A percentile compares a stretch with the other conserved stretches of the same genome.
Evolutionary conservation across 176 grass and related monocot genomes (phyloP).

Genomic region (Saccharum officinarum): DNA sequence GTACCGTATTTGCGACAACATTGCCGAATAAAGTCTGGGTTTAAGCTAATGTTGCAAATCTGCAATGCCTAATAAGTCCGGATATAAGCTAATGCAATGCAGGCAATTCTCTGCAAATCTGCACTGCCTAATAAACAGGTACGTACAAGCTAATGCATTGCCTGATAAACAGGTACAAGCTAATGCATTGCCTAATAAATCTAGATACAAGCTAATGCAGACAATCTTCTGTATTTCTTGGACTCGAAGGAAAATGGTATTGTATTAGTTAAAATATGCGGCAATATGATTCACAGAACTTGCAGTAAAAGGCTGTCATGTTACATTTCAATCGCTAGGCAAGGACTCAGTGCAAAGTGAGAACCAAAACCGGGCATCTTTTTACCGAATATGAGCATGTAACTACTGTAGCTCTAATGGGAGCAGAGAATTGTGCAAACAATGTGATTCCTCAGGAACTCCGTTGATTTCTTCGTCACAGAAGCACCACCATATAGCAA

Average conservation of each 20-base stretch:
- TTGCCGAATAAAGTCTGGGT: neutral
- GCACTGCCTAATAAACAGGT: neutral
- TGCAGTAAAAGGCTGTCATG: neutral
- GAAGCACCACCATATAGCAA: neutral
- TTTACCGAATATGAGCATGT: neutral
- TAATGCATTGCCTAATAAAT: too few species aligned
- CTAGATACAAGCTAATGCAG: neutral
- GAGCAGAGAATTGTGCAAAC: neutral
- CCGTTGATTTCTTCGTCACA: neutral
- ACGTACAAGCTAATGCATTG: too few species aligned
- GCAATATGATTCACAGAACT: neutral
- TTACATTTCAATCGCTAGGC: neutral
- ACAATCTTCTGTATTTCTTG: neutral
- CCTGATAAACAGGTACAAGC: neutral
- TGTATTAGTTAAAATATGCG: neutral
- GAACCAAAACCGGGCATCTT: slow-evolving; percentile 3
- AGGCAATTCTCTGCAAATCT: neutral
- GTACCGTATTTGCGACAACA: too few species aligned
- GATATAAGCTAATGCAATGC: neutral
- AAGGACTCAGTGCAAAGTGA: neutral
- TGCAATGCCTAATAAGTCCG: neutral
- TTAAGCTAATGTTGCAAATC: neutral
- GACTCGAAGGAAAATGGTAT: neutral
- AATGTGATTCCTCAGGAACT: neutral
- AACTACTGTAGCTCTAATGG: neutral